phyloP scores from a whole-genome alignment of 768 basidiomycete genomes.

The Trametes cubensis region DNA sequence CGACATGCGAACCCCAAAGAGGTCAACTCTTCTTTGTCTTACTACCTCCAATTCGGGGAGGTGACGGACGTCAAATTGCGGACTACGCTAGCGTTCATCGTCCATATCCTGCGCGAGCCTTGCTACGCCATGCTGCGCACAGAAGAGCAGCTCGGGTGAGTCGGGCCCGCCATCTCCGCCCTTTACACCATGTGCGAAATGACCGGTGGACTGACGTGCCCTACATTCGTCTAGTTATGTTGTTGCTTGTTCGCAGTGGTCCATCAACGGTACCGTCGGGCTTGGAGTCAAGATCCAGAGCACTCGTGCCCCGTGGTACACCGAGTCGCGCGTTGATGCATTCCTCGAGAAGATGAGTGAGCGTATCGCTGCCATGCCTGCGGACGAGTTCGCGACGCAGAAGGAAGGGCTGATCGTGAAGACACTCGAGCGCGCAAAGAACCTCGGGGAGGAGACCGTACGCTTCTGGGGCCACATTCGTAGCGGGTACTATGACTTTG shows the following conservation, averaged over 20 bases:
- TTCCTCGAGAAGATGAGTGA: slow-evolving; percentile 27
- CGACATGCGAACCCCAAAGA: slow-evolving; percentile 47
- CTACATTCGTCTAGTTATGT: slow-evolving; percentile 28
- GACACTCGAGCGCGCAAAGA: slow-evolving; percentile 30
- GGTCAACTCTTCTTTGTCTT: slow-evolving; percentile 48
- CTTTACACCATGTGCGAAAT: background rate
- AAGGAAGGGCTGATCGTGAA: slow-evolving; percentile 31
- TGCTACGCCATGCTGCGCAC: slow-evolving; percentile 53
- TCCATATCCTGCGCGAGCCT: slow-evolving; percentile 50
- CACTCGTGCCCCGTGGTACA: slow-evolving; percentile 25
- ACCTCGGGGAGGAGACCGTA: slow-evolving; percentile 29
- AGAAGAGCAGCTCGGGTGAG: slow-evolving; percentile 53
- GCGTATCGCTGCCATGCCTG: slow-evolving; percentile 20
- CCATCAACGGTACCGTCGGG: slow-evolving; percentile 25
- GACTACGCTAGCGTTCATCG: slow-evolving; percentile 42
- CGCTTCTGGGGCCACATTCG: slow-evolving; percentile 31
- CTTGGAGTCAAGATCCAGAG: slow-evolving; percentile 33
- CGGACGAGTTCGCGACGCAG: slow-evolving; percentile 16
- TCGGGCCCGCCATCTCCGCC: background rate
- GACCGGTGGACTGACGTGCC: background rate
- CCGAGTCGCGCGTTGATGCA: slow-evolving; percentile 32
- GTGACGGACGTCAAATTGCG: slow-evolving; percentile 40
- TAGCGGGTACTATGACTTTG: slow-evolving; percentile 30
- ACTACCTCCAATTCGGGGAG: slow-evolving; percentile 53
- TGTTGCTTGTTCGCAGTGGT: slow-evolving; percentile 23